phyloP scores from a whole-genome alignment of 371 early-diverging fungal genomes.

The Encephalitozoon hellem region DNA sequence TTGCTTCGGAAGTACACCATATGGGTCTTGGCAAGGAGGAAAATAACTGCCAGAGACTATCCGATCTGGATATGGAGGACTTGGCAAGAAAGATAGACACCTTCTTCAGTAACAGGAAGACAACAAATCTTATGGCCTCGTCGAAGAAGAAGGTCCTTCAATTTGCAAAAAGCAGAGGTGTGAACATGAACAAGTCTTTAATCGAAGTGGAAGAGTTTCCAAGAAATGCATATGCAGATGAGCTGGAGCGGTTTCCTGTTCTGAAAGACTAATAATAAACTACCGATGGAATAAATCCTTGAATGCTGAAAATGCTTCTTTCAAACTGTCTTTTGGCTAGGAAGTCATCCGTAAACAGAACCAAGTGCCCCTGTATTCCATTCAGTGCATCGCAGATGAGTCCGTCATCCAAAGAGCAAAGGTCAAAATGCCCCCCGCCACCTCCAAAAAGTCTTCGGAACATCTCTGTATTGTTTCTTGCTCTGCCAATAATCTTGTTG shows the following conservation, averaged over 20 bases:
- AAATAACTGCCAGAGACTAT: neutral
- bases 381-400: neutral
- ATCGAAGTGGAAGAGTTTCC: neutral
- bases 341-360: neutral
- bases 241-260: neutral
- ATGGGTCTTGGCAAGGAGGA: neutral
- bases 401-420: neutral
- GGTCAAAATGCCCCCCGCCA: neutral
- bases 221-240: neutral
- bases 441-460: neutral
- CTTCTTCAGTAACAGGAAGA: neutral
- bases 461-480: neutral
- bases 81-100: neutral
- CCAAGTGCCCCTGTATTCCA: neutral
- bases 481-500: neutral
- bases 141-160: neutral
- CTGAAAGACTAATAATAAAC: neutral
- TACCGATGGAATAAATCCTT: neutral
- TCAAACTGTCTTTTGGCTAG: neutral
- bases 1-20: slow-evolving; percentile 42
- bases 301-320: neutral
- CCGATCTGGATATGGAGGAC: neutral
- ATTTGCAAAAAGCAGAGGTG: neutral
- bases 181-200: neutral
- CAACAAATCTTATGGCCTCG: neutral